These are phyloP conservation scores for Chaetothyriales sp. DNA, from an alignment of 2,329 filamentous ascomycete species.

Conservation along the genomic window DNA sequence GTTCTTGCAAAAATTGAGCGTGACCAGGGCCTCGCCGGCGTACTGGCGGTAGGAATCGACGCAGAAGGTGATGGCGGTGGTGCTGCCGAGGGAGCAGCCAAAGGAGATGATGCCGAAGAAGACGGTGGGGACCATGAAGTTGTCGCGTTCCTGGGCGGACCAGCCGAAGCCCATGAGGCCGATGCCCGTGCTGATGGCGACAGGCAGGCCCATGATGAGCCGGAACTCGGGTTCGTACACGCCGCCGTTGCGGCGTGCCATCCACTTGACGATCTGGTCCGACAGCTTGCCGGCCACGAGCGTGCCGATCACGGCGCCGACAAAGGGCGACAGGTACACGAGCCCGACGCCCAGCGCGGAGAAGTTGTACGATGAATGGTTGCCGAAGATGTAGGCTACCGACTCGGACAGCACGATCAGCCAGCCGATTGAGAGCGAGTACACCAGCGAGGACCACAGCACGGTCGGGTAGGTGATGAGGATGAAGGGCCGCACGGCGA, in stretches of 20 bases:
- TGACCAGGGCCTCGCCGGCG: slow-evolving; percentile 84
- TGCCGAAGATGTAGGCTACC: slow-evolving; percentile 63
- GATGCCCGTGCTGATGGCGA: slow-evolving; percentile 61
- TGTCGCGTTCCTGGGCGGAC: slow-evolving; percentile 59
- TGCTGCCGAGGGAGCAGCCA: slow-evolving; percentile 77
- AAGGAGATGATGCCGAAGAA: slow-evolving; percentile 91
- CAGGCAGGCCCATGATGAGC: slow-evolving; percentile 70
- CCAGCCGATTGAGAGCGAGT: slow-evolving; percentile 83
- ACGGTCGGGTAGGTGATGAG: slow-evolving; percentile 78
- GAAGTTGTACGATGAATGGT: slow-evolving; percentile 60
- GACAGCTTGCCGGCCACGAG: slow-evolving; percentile 78
- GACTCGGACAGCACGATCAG: slow-evolving; percentile 87
- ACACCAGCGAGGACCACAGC: slow-evolving; percentile 73
- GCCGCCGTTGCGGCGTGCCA: slow-evolving; percentile 77
- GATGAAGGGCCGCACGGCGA: slow-evolving; percentile 65
- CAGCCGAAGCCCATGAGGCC: slow-evolving; percentile 96
- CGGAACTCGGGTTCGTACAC: slow-evolving; percentile 92
- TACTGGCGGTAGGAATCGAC: slow-evolving; percentile 90
- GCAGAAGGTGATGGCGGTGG: slow-evolving; percentile 83
- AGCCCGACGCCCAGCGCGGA: slow-evolving; percentile 65
- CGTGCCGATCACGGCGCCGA: slow-evolving; percentile 80
- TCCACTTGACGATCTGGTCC: slow-evolving; percentile 65
- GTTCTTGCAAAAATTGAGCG: slow-evolving; percentile 89
- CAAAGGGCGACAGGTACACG: slow-evolving; percentile 77
- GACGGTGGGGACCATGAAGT: slow-evolving; percentile 81